A percentile compares a stretch with the other conserved stretches of the same genome.
These are phyloP conservation scores for Populus ilicifolia DNA, from an alignment of 345 rosid genomes.

Conservation along the genomic window DNA sequence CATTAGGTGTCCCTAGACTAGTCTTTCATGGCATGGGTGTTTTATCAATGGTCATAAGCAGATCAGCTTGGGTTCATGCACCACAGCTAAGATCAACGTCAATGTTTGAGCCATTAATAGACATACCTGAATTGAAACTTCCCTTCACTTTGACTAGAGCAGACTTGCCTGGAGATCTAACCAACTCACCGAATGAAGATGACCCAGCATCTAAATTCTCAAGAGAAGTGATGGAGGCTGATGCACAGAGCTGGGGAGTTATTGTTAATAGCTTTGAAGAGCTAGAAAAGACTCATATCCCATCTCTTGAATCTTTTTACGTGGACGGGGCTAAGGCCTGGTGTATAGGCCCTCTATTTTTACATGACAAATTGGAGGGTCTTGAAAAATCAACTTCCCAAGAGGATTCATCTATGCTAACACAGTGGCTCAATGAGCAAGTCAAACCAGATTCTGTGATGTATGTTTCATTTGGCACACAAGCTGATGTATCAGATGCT, in stretches of 20 bases:
- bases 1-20: conserved; percentile 14
- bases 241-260: conserved; percentile 20
- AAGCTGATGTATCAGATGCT: conserved; percentile 17
- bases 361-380: neutral
- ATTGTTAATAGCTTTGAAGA: conserved; percentile 27
- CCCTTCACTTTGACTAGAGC: conserved; percentile 14
- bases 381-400: neutral
- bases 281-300: conserved; percentile 14
- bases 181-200: neutral
- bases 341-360: conserved; percentile 19
- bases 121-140: conserved; percentile 8
- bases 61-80: neutral
- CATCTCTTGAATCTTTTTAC: conserved; percentile 23
- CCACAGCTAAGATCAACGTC: neutral
- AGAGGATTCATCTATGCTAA: neutral
- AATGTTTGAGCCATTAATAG: neutral
- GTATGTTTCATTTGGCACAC: conserved; percentile 20
- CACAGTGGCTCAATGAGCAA: conserved; percentile 9
- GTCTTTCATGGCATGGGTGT: conserved; percentile 21
- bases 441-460: conserved; percentile 6
- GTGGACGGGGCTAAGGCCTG: conserved; percentile 17
- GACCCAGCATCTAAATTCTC: neutral
- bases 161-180: neutral
- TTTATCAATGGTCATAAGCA: conserved; percentile 17
- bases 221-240: conserved; percentile 11